Conservation (phyloP, 805 yeast species). For the Monosporozyma unispora region DNA sequence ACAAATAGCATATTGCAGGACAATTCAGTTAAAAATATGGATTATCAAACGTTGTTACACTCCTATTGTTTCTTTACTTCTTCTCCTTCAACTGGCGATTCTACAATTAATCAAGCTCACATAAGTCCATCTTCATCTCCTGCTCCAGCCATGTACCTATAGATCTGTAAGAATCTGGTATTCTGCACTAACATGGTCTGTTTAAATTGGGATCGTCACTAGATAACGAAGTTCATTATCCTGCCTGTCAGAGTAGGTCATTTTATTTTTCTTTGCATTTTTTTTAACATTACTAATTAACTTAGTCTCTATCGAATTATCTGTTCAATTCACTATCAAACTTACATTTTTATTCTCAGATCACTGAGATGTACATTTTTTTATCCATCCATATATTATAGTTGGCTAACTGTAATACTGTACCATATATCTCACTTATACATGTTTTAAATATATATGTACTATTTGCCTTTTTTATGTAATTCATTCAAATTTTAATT, state of each 20-base stretch:
- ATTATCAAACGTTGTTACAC: constrained; percentile 21
- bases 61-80: constrained; percentile 23
- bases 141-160: not conserved
- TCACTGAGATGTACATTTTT: not conserved
- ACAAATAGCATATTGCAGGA: not conserved
- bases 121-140: not conserved
- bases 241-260: not conserved
- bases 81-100: not conserved
- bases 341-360: not conserved
- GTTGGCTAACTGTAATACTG: not conserved
- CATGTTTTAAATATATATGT: not conserved
- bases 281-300: not conserved
- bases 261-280: not conserved
- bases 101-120: not conserved
- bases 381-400: not conserved
- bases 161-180: not conserved
- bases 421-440: not conserved
- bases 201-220: not conserved
- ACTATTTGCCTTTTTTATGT: not conserved
- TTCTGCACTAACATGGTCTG: not conserved
- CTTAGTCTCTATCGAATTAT: not conserved
- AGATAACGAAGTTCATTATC: not conserved
- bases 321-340: not conserved
- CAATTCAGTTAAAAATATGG: constrained; percentile 9
- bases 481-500: not conserved